phyloP scores from a whole-genome alignment of 768 basidiomycete species.

The Suillus bovinus region DNA sequence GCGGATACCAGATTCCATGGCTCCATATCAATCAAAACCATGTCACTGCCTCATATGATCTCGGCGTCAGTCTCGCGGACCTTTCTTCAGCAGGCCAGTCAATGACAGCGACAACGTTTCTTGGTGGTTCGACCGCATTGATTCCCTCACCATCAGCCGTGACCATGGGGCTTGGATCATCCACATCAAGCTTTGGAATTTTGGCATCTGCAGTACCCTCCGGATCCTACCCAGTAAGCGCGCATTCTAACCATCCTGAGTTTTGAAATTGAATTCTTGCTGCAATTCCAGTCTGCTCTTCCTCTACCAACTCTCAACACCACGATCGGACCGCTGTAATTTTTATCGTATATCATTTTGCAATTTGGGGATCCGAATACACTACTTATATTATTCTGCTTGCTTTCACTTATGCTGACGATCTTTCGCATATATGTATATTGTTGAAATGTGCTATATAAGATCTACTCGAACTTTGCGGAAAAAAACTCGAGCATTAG shows the following conservation, averaged over 20 bases:
- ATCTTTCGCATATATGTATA: background rate
- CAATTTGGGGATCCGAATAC: background rate
- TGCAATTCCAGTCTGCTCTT: background rate
- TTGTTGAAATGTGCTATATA: no score
- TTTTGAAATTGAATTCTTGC: background rate
- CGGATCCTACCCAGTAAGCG: conserved; percentile 3
- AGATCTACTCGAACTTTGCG: no score
- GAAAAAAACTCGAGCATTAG: no score
- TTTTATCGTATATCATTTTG: background rate
- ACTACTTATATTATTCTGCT: background rate
- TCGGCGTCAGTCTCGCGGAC: conserved; percentile 20
- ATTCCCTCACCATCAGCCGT: background rate
- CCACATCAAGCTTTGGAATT: conserved; percentile 1
- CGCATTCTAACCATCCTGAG: background rate
- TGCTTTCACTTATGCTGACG: background rate
- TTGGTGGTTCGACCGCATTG: background rate
- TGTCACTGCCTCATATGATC: conserved; percentile 52
- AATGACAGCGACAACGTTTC: conserved; percentile 2
- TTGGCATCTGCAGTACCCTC: background rate
- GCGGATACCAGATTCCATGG: conserved; percentile 68
- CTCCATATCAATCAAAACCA: conserved; percentile 53
- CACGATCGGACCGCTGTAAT: background rate
- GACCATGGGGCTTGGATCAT: background rate
- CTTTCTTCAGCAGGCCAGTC: conserved; percentile 20
- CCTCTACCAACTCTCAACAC: background rate